phyloP scores from a whole-genome alignment of 2,329 filamentous ascomycete species.

The Amylocarpus encephaloides region DNA sequence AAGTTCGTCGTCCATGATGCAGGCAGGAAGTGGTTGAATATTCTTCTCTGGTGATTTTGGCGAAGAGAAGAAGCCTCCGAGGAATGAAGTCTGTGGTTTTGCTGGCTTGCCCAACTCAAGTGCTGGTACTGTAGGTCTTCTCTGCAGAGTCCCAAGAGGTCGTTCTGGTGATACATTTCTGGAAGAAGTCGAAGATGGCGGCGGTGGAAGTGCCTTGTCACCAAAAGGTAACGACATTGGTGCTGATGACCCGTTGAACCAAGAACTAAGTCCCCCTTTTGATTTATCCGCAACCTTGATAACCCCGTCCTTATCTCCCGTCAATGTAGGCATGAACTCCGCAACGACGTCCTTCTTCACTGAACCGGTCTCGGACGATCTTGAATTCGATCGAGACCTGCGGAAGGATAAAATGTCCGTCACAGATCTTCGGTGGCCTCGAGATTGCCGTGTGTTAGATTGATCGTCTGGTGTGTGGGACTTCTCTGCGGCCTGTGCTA shows the following conservation, averaged over 20 bases:
- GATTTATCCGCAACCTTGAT: constrained; percentile 23
- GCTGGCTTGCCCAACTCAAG: constrained; percentile 9
- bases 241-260: constrained; percentile 27
- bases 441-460: constrained; percentile 11
- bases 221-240: constrained; percentile 17
- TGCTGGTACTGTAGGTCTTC: constrained; percentile 14
- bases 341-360: constrained; percentile 14
- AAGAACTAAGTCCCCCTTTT: constrained; percentile 23
- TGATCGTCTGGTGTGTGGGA: constrained; percentile 11
- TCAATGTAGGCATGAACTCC: constrained; percentile 26
- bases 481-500: background rate
- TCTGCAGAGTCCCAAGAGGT: constrained; percentile 16
- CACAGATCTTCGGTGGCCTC: constrained; percentile 21
- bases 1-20: constrained; percentile 41
- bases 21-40: constrained; percentile 19
- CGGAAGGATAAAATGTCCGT: constrained; percentile 23
- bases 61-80: constrained; percentile 23
- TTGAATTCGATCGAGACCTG: constrained; percentile 13
- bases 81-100: constrained; percentile 13
- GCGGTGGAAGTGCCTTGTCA: constrained; percentile 11
- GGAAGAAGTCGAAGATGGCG: constrained; percentile 7
- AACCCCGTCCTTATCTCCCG: constrained; percentile 25
- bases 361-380: constrained; percentile 13
- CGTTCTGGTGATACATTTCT: constrained; percentile 16
- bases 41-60: constrained; percentile 20